Conservation (phyloP, 2,329 filamentous ascomycete species). For the Stemphylium lycopersici region DNA sequence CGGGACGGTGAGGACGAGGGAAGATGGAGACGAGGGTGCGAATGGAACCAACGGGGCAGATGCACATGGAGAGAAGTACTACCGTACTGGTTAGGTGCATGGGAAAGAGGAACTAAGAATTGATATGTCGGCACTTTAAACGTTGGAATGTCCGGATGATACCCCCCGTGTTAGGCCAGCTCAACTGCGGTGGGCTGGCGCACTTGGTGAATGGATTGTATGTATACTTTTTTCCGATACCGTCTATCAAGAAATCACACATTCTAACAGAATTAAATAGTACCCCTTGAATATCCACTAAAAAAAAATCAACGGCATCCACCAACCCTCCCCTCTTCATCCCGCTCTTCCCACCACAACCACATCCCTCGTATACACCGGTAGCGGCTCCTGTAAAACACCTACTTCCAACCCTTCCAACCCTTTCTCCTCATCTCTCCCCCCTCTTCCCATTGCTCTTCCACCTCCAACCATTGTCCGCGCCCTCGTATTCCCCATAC, state of each 20-base stretch:
- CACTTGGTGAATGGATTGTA: too few relatives aligned
- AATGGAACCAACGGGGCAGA: slow-evolving; percentile 33
- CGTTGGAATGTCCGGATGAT: slow-evolving; percentile 3
- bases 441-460: neutral
- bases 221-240: too few relatives aligned
- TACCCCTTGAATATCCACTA: neutral
- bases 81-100: slow-evolving; percentile 37
- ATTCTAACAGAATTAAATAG: too few relatives aligned
- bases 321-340: neutral
- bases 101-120: neutral
- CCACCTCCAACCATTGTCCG: too few relatives aligned
- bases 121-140: neutral
- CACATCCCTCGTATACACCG: neutral
- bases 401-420: neutral
- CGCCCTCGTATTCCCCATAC: too few relatives aligned
- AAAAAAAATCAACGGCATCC: too few relatives aligned
- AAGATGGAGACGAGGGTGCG: slow-evolving; percentile 37
- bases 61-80: slow-evolving; percentile 45
- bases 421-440: neutral
- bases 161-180: neutral
- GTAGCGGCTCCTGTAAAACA: neutral
- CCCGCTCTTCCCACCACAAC: neutral
- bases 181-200: too few relatives aligned
- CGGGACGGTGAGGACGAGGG: slow-evolving; percentile 44
- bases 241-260: too few relatives aligned